Evolutionary conservation across 768 basidiomycete genomes (phyloP), one percentile per base, ranked within the genome.

Genomic region (Amylocystis lapponica): DNA sequence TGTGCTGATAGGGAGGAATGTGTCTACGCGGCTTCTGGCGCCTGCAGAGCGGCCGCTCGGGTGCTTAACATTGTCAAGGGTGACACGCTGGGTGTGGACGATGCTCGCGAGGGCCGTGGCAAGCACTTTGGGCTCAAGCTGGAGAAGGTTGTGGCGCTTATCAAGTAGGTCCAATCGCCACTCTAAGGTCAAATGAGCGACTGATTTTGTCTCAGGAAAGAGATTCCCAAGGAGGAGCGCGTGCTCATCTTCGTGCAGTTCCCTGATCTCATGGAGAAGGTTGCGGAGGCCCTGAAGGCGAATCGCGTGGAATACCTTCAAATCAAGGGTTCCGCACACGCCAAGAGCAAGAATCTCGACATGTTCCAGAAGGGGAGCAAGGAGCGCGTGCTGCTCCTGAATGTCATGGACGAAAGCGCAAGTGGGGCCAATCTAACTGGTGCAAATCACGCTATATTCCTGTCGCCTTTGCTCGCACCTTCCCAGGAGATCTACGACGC

Each of bases 241-340:
- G 78, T 93, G 14, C 76, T 97, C 33, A 77, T 97, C 48, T 97
- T 97, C 65, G 87, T 95, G n/a, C 94, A 97, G 58, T 97, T 94
- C 73, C 83, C 79, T 5, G 93, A 96, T 65, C 74, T 97, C 46
- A 90, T 87, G 77, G 81, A 81, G 58, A 96, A 95, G 62, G 87
- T 96, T 23, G 80, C 81, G 7, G 86, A 91, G 48, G 89, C 91
- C 0, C 75, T 97, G 50, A 67, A 61, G 2, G 76, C 77, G 41
- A 74, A 89, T 58, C 75, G 78, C 33, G 79, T 96, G 55, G 71
- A 73, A 32, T 90, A 78, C 67, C 73, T 89, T 39, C 83, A 90
- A 57, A 88, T 95, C 64, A 80, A 78, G 45, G 91, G 92, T 31
- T 75, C 78, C 4, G 83, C 87, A 4, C 73, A 77, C 38, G 68